These are phyloP conservation scores for Circinella minor DNA, from an alignment of 371 early-diverging fungal species.

Conservation along the genomic window DNA sequence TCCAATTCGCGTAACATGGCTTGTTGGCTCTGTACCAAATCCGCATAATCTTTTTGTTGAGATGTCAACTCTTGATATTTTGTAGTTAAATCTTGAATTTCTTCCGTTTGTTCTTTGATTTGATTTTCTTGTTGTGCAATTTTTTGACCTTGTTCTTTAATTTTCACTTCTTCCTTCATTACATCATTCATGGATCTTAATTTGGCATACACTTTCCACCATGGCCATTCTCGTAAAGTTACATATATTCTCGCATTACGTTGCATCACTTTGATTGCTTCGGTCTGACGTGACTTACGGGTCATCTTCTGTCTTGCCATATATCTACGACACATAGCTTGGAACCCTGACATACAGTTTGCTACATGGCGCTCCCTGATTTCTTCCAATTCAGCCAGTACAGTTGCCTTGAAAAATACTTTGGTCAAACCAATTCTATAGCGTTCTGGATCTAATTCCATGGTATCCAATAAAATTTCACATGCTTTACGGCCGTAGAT, in stretches of 20 bases:
- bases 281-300: slow-evolving; percentile 76
- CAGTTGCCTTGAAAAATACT: slow-evolving; percentile 99
- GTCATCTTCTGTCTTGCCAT: slow-evolving; percentile 78
- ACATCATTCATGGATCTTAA: slow-evolving; percentile 97
- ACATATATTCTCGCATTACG: slow-evolving; percentile 90
- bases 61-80: slow-evolving; percentile 59
- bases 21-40: slow-evolving; percentile 53
- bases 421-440: slow-evolving; percentile 96
- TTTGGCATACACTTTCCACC: slow-evolving; percentile 97
- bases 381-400: slow-evolving; percentile 98
- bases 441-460: slow-evolving; percentile 76
- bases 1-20: slow-evolving; percentile 45
- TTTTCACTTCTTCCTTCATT: slow-evolving; percentile 70
- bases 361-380: slow-evolving; percentile 85
- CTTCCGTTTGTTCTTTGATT: slow-evolving; percentile 54
- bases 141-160: slow-evolving; percentile 61
- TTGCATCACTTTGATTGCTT: slow-evolving; percentile 91
- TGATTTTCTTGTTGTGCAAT: slow-evolving; percentile 52
- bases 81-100: slow-evolving; percentile 52
- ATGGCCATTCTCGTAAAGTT: slow-evolving; percentile 90
- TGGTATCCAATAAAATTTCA: slow-evolving; percentile 72
- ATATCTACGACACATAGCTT: slow-evolving; percentile 88
- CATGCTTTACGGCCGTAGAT: slow-evolving; percentile 89
- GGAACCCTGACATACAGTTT: slow-evolving; percentile 82
- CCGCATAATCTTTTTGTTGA: slow-evolving; percentile 48